Base-by-base conservation (phyloP, 768 basidiomycete species). In the Hemileccinum rubropunctum region DNA sequence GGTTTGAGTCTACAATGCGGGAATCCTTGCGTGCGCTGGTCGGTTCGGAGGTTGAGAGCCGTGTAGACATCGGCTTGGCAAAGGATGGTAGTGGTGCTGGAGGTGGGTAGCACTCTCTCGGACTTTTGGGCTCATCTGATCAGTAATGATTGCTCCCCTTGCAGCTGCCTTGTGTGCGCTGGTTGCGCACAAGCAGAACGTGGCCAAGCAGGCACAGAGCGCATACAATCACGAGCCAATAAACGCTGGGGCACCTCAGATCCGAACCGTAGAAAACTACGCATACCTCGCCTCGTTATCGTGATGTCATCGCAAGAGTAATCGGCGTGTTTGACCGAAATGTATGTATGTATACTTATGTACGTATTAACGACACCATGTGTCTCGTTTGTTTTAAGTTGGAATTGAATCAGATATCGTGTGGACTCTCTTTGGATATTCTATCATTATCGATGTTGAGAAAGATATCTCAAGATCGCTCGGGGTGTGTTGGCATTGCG, bases 41-140 rank as follows among this genome's bases (percentile, higher is more conserved):
- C 3, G 95, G 95, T 3, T 74, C 80, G 35, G 83, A 89, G 28
- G 83, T 89, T 7, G 92, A 95, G 73, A 75, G 81, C 60, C 74
- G 82, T 27, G 83, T 97, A 1, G 78, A 86, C 42, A 89, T 98
- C 59, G 95, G 92, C 33, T 66, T 98, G 65, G 97, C 97, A 4
- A 98, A 97, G 69, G 97, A 99, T 59, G 97, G 97, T 12, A 95
- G 91, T 61, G 97, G 95, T 33, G 93, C 94, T 36, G 97, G 97
- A 63, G 95, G 95, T 97, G 68, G 15, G 34, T 47, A n/a, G 8
- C 17, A 13, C 35, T 23, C 23, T 23, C 20, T 40, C 33, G 44
- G 40, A 34, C 18, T 5, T n/a, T 17, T 6, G 3, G 34, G 39
- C 38, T 50, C 14, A 15, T 41, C 39, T 53, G 35, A 51, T n/a